Percentiles rank a stretch among this genome's conserved stretches.
Evolutionary conservation across 2,329 filamentous ascomycete species (phyloP).

Genomic region (Phaeomoniella chlamydospora): DNA sequence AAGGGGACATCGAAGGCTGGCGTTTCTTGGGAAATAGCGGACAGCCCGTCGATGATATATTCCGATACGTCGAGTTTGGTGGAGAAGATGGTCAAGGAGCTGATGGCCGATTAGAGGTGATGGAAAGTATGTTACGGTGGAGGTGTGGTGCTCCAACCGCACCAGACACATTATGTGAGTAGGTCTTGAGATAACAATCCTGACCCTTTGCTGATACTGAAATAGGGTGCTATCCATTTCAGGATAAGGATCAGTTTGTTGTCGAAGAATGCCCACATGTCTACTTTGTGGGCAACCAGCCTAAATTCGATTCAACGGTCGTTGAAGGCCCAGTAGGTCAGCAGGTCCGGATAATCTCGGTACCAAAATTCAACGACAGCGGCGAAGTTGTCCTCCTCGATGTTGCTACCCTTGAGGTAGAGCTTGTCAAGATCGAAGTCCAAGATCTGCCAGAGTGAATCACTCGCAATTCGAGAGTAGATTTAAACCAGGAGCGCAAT

Average conservation of each 20-base stretch:
- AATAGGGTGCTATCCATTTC: constrained; percentile 90
- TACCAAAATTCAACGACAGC: constrained; percentile 69
- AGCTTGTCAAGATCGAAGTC: constrained; percentile 47
- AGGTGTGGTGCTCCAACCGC: constrained; percentile 82
- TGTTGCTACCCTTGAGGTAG: constrained; percentile 67
- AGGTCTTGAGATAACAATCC: too few species aligned
- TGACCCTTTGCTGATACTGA: constrained; percentile 7
- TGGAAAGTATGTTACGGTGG: constrained; percentile 92
- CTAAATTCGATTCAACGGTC: constrained; percentile 56
- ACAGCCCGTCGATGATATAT: constrained; percentile 86
- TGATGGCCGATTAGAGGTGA: constrained; percentile 59
- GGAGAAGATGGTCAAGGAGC: constrained; percentile 12
- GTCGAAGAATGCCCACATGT: constrained; percentile 75
- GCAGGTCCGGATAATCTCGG: constrained; percentile 59
- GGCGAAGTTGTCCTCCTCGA: constrained; percentile 74
- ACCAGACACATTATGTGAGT: constrained; percentile 84
- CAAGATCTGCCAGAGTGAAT: constrained; percentile 11
- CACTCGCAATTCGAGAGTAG: too few species aligned
- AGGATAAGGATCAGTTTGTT: constrained; percentile 84
- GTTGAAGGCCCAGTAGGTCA: constrained; percentile 53
- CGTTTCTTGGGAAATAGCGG: constrained; percentile 74
- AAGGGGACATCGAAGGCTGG: constrained; percentile 83
- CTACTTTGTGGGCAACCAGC: constrained; percentile 79
- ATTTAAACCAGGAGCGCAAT: too few species aligned
- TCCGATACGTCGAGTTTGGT: constrained; percentile 64